phyloP scores from a whole-genome alignment of 331 rosid genomes.

The Malus hybrid region DNA sequence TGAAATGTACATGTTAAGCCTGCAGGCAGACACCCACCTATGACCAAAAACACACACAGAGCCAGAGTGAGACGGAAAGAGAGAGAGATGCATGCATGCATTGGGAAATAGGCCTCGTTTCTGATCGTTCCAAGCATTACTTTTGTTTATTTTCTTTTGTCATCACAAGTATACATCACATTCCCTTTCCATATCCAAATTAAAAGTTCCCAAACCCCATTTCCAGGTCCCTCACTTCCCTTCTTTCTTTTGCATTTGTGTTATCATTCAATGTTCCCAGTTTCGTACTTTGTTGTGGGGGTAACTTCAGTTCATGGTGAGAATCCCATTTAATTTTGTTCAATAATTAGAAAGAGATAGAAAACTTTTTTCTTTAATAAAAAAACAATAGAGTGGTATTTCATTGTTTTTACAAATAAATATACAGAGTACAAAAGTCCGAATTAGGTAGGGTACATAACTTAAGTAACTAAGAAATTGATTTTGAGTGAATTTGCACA shows the following conservation, averaged over 20 bases:
- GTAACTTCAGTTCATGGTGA: neutral
- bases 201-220: neutral
- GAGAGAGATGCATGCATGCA: neutral
- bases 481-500: too few relatives aligned
- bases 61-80: neutral
- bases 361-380: too few relatives aligned
- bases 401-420: too few relatives aligned
- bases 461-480: too few relatives aligned
- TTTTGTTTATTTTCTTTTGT: neutral
- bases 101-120: constrained; percentile 12
- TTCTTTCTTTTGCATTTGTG: neutral
- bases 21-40: neutral
- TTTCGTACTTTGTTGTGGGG: neutral
- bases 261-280: neutral
- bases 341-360: neutral
- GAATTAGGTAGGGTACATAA: too few relatives aligned
- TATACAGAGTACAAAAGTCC: too few relatives aligned
- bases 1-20: constrained; percentile 7
- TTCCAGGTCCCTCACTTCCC: neutral
- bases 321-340: neutral
- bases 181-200: neutral
- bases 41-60: neutral
- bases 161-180: neutral
- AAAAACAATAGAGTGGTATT: too few relatives aligned
- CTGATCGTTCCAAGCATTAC: neutral